Evolutionary conservation across 805 yeast genomes (phyloP), one percentile per base, ranked within the genome.

Genomic region (Saccharomycopsis selenospora): DNA sequence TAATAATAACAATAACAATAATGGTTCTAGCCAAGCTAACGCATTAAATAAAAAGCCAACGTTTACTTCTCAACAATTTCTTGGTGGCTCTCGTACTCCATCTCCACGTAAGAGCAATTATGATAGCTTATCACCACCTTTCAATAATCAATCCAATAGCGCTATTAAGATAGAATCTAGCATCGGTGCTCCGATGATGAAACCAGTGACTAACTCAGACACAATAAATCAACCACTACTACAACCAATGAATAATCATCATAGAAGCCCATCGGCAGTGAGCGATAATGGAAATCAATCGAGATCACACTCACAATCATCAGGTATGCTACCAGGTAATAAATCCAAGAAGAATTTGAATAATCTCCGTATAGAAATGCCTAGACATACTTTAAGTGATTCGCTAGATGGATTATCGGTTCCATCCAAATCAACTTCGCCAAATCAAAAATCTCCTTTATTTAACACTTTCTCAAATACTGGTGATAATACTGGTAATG

Each of bases 361-460:
- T 26, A 46, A 63, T 57, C 36, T 56, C 24, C 57, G 57, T 24
- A 51, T 50, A 5, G 61, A 61, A 8, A 44, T 43, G 20, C 57
- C 62, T 11, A 43, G 57, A 55, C 11, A 43, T 57, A 2, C 52
- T 55, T 8, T 50, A 53, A n/a, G 47, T 18, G 55, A 52, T 14
- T 17, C 28, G 6, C 45, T 29, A 14, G 27, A 27, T 13, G 45
- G 36, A n/a, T 40, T 46, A 10, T 18, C 17, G 40, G 40, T 20
- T 13, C 40, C 33, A 6, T 43, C 17, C 10, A 33, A 33, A 33
- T 33, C 38, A 7, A 33, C 10, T 5, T 33, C 59, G 1, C 43
- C 56, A 69, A 47, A 68, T 66, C 50, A 66, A 27, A 69, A 52
- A 64, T 71, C 42, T 60, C 65, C 55, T 59, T 61, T 40, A 58